Percentiles rank a stretch among this genome's conserved stretches.
Conservation (phyloP, 2,329 filamentous ascomycete genomes). For the Aspergillus clavatus region DNA sequence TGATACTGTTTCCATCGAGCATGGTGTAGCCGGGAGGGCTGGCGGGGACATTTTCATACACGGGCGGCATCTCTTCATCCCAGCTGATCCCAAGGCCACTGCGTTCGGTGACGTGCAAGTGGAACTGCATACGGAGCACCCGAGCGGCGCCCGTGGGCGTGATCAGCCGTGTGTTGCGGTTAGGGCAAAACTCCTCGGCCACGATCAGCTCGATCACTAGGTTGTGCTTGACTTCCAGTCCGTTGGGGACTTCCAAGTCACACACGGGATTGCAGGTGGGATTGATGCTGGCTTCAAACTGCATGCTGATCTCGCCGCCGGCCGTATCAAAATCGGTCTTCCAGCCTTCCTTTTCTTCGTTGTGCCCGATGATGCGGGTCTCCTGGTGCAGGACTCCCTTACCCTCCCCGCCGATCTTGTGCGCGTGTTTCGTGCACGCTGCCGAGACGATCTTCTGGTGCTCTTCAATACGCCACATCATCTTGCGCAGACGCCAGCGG, state of each 20-base stretch:
- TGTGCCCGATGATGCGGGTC: constrained; percentile 70
- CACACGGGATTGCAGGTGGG: constrained; percentile 64
- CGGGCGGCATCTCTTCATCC: constrained; percentile 91
- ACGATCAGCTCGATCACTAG: constrained; percentile 92
- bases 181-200: constrained; percentile 74
- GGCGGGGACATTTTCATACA: constrained; percentile 88
- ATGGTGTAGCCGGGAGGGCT: constrained; percentile 69
- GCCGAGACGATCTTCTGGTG: constrained; percentile 72
- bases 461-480: constrained; percentile 92
- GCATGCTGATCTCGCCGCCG: constrained; percentile 72
- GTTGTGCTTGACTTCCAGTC: constrained; percentile 75
- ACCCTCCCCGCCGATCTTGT: constrained; percentile 58
- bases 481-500: constrained; percentile 84
- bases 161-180: constrained; percentile 66
- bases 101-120: constrained; percentile 73
- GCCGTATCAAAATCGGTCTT: constrained; percentile 69
- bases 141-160: constrained; percentile 86
- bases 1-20: constrained; percentile 37
- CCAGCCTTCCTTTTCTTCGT: constrained; percentile 83
- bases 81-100: constrained; percentile 86
- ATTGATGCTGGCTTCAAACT: constrained; percentile 65
- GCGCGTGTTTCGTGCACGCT: constrained; percentile 70
- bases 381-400: constrained; percentile 73
- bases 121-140: constrained; percentile 89
- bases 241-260: constrained; percentile 68